Base-by-base conservation (phyloP, 2,329 filamentous ascomycete species). In the Cercospora sp. region DNA sequence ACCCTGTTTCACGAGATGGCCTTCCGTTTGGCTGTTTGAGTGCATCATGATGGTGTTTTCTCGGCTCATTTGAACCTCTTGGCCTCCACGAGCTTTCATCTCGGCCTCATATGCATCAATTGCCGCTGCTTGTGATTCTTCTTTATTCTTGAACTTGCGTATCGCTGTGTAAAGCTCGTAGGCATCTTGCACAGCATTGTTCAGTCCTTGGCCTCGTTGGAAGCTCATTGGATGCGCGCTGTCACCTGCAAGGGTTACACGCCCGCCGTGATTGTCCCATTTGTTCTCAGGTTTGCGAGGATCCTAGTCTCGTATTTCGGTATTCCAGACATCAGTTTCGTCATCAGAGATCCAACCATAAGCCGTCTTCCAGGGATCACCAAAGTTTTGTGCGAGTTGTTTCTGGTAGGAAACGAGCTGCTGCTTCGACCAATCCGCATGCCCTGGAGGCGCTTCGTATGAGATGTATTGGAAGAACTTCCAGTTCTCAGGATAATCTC, bases 191-290 rank as follows among this genome's bases (percentile, higher is more conserved):
- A 84, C 78, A 33, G 69, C 65, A 68, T 83, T 79, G 65, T 84
- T 82, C 30, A 81, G 77, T 5, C 82, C 81, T 68, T 84, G 82
- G 0, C 81, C 82, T 28, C 81, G 79, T 68, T 69, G 67, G 13
- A 80, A 77, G 13, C 82, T 73, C 82, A 84, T 84, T 0, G 83
- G 79, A 72, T 85, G 76, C 1, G 81, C 82, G 18, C 78, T 77
- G 33, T 77, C 73, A 26, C 80, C 81, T 3, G 73, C 74, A 3
- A 80, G 69, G 6, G 73, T 76, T 6, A 76, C 71, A n/a, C 72
- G 68, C 20, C 76, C 76, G 9, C 62, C 40, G 53, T 68, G 69
- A 36, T 69, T 75, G 45, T 75, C 69, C 73, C 72, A 77, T 4
- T 63, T 18, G 28, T 64, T 61, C 10, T 69, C 60, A 13, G 71